Base-by-base conservation (phyloP, 2,329 filamentous ascomycete species). In the Cercospora sesami region DNA sequence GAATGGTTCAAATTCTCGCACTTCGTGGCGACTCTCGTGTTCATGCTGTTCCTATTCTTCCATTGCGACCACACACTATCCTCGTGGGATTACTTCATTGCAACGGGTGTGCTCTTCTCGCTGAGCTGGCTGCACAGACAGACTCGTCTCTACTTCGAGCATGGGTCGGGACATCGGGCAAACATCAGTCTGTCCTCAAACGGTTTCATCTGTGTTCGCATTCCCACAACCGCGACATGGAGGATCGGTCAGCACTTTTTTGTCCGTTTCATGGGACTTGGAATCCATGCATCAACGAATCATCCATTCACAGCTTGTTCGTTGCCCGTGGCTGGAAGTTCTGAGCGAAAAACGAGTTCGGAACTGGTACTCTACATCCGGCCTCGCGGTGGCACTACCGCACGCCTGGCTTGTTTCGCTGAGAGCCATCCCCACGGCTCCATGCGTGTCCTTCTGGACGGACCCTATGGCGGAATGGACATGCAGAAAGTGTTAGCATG, bases 41-140 rank as follows among this genome's bases (percentile, higher is more conserved):
- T 89, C 70, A 77, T 87, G 26, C 60, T 88, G 5, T 86, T 87
- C 73, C 84, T 89, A 74, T 89, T 89, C 77, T 80, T 87, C 65
- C 87, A 89, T 75, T 88, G 86, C 74, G 83, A 86, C 73, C 84
- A 83, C 74, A 81, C 79, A 0, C 78, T 88, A 8, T 81, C 83
- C 1, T 86, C 86, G 2, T 87, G 84, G 83, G 84, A 89, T 76
- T 89, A 89, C 74, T 88, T 89, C 74, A 84, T 89, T 68, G 86
- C 83, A 2, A 82, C 84, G 0, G 86, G 79, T 7, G 81, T 82
- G 0, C 71, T 88, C 5, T 89, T 87, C 73, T 73, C 83, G 0
- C 71, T 82, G 2, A 83, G 79, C 55, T 82, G 83, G 69, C 69
- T 83, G 9, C 83, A 83, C 66, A 76, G 83, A 0, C 80, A 82